A percentile compares a stretch with the other conserved stretches of the same genome.
Conservation (phyloP, 2,329 filamentous ascomycete genomes). For the Hypoxylon sp. region DNA sequence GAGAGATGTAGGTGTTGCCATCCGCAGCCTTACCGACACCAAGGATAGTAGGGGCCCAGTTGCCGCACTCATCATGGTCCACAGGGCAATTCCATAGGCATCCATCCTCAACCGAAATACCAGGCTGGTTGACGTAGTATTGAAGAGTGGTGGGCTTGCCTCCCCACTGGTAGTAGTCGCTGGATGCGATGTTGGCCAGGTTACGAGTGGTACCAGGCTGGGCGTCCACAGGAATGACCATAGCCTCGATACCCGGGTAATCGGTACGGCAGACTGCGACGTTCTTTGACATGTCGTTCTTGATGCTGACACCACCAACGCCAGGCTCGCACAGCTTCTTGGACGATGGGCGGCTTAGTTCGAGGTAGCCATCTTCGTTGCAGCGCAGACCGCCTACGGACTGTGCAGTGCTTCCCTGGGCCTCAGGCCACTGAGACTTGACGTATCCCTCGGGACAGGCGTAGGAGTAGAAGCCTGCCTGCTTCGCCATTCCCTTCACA, state of each 20-base stretch:
- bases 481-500: constrained; percentile 71
- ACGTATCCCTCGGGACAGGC: constrained; percentile 91
- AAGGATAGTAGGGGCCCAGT: constrained; percentile 89
- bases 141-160: constrained; percentile 84
- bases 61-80: constrained; percentile 72
- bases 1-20: constrained; percentile 80
- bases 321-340: constrained; percentile 82
- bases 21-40: constrained; percentile 78
- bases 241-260: constrained; percentile 91
- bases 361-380: constrained; percentile 77
- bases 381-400: constrained; percentile 91
- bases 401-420: constrained; percentile 83
- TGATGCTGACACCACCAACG: constrained; percentile 75
- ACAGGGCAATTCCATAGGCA: constrained; percentile 78
- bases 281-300: constrained; percentile 77
- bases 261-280: constrained; percentile 92
- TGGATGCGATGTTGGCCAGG: constrained; percentile 81
- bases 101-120: constrained; percentile 72
- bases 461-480: constrained; percentile 86
- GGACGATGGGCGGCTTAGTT: constrained; percentile 77
- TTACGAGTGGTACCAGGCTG: constrained; percentile 68
- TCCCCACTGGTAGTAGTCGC: constrained; percentile 82
- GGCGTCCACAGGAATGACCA: constrained; percentile 82
- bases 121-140: constrained; percentile 94
- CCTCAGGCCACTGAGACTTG: constrained; percentile 88